A percentile compares a stretch with the other conserved stretches of the same genome.
phyloP scores from a whole-genome alignment of 805 yeast species.

The Candida ponderosae region DNA sequence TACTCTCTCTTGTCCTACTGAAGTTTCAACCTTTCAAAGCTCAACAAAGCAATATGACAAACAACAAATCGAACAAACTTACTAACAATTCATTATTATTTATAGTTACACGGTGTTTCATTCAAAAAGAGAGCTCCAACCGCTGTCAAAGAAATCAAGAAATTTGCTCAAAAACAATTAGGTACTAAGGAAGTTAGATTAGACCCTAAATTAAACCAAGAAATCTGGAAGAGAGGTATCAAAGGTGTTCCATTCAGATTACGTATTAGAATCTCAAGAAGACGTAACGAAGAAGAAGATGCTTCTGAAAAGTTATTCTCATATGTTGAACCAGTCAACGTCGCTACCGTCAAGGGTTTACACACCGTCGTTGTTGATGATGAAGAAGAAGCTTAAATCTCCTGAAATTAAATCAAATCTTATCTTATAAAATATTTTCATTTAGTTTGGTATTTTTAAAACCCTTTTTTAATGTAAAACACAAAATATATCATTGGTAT shows the following conservation, averaged over 20 bases:
- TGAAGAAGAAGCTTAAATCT: constrained; percentile 45
- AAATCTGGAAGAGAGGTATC: constrained; percentile 99
- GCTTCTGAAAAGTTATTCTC: constrained; percentile 97
- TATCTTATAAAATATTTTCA: background rate
- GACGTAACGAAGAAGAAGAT: constrained; percentile 99
- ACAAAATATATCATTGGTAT: background rate
- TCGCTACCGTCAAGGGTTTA: constrained; percentile 94
- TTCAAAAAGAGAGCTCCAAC: constrained; percentile 99
- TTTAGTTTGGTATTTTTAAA: no score
- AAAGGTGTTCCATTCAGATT: constrained; percentile 98
- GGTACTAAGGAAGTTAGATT: constrained; percentile 98
- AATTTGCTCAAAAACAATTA: constrained; percentile 97
- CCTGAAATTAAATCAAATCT: constrained; percentile 10
- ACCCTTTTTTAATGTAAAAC: constrained; percentile 5
- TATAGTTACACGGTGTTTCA: constrained; percentile 91
- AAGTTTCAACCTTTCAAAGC: no score
- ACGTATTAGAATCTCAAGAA: constrained; percentile 98
- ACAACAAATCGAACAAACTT: constrained; percentile 5
- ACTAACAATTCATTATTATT: constrained; percentile 29
- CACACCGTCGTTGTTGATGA: constrained; percentile 95
- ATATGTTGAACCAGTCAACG: constrained; percentile 94
- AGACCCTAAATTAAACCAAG: constrained; percentile 97
- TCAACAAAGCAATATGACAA: no score
- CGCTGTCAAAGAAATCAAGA: constrained; percentile 99
- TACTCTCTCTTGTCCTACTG: no score